Conservation (phyloP, 2,329 filamentous ascomycete species). For the Alternaria arbusti region DNA sequence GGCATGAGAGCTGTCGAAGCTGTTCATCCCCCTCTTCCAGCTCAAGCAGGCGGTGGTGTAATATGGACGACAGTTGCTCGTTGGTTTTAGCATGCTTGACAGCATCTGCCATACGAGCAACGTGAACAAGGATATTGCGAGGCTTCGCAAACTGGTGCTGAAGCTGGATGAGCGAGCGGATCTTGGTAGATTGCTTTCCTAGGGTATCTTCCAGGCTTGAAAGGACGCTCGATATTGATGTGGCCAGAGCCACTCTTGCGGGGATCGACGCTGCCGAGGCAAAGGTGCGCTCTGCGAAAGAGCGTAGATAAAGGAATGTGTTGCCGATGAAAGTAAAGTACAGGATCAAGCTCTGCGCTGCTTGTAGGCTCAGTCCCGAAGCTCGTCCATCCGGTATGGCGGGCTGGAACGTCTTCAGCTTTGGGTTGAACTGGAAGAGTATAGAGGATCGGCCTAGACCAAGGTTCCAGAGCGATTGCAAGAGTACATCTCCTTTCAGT, state of each 20-base stretch:
- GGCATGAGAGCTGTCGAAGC: slow-evolving; percentile 68
- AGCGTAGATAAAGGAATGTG: slow-evolving; percentile 42
- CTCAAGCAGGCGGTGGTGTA: slow-evolving; percentile 49
- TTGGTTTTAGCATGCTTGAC: slow-evolving; percentile 53
- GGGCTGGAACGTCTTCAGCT: slow-evolving; percentile 60
- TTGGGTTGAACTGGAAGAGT: slow-evolving; percentile 69
- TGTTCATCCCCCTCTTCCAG: slow-evolving; percentile 69
- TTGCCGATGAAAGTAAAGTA: slow-evolving; percentile 51
- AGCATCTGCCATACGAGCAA: slow-evolving; percentile 57
- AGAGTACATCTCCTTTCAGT: slow-evolving; percentile 45
- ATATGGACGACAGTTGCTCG: slow-evolving; percentile 46
- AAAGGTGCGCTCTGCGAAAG: slow-evolving; percentile 48
- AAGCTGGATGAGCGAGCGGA: slow-evolving; percentile 51
- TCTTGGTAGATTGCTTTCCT: slow-evolving; percentile 28
- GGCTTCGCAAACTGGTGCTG: slow-evolving; percentile 52
- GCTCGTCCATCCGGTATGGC: slow-evolving; percentile 54
- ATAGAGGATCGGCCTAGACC: slow-evolving; percentile 74
- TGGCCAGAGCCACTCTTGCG: slow-evolving; percentile 52
- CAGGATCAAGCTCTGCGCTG: slow-evolving; percentile 60
- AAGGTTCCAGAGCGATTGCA: slow-evolving; percentile 67
- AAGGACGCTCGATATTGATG: slow-evolving; percentile 48
- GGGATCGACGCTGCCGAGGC: slow-evolving; percentile 44
- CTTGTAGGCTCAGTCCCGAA: slow-evolving; percentile 58
- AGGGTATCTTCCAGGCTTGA: slow-evolving; percentile 51
- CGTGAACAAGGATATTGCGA: slow-evolving; percentile 60